Evolutionary conservation across 257 asterid genomes (phyloP).

Genomic region (Scutellaria baicalensis): DNA sequence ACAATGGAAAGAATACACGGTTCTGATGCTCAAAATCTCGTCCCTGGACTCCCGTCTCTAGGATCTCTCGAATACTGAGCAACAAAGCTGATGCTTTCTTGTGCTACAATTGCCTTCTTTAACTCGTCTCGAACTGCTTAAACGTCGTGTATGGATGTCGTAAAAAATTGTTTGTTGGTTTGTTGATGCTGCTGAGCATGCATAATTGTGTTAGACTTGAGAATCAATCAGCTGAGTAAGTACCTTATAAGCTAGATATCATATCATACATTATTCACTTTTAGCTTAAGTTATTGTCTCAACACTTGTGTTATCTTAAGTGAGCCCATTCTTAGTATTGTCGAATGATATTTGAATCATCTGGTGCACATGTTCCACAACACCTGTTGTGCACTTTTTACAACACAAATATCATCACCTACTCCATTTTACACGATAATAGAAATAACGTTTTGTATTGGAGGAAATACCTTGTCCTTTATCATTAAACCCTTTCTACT

Average conservation of each 20-base stretch:
- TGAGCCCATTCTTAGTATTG: no score
- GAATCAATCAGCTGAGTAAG: background rate
- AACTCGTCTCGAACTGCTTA: background rate
- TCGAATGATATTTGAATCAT: no score
- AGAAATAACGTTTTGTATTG: no score
- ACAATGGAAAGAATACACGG: conserved; percentile 42
- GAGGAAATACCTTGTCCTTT: no score
- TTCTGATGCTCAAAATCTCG: conserved; percentile 47
- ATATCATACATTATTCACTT: background rate
- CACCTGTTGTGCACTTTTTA: no score
- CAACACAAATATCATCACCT: no score
- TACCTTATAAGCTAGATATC: background rate
- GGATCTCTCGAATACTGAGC: conserved; percentile 65
- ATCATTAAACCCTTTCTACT: no score
- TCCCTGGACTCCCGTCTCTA: conserved; percentile 53
- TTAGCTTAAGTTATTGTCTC: background rate
- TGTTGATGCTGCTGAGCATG: background rate
- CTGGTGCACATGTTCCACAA: no score
- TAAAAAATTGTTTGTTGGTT: background rate
- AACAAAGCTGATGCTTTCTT: background rate
- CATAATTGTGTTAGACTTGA: background rate
- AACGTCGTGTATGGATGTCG: background rate
- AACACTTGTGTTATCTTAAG: background rate
- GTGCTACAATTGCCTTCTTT: background rate
- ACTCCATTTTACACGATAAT: no score